phyloP scores from a whole-genome alignment of 1,139 yeast genomes.

The Meyerozyma elateridarum region DNA sequence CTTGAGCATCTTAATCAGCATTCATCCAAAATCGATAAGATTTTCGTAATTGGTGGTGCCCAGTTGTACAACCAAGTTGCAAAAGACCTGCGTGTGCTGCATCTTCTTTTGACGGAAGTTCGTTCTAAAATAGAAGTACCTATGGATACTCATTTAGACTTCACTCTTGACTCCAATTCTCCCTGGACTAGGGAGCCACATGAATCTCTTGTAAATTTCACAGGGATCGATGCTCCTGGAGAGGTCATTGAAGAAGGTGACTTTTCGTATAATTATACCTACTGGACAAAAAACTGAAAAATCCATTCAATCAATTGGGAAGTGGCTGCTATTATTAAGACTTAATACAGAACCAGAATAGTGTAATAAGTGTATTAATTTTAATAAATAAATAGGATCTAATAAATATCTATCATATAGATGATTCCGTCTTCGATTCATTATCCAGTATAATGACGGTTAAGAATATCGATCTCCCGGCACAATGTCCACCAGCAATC shows the following conservation, averaged over 20 bases:
- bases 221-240: conserved; percentile 36
- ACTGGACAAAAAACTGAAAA: conserved; percentile 45
- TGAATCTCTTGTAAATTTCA: conserved; percentile 34
- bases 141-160: conserved; percentile 62
- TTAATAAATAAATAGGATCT: neutral
- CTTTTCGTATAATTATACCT: conserved; percentile 43
- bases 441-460: conserved; percentile 25
- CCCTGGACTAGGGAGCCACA: conserved; percentile 34
- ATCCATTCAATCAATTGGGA: no score
- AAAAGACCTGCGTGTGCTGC: conserved; percentile 40
- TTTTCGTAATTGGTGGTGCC: conserved; percentile 91
- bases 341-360: neutral
- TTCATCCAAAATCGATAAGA: conserved; percentile 38
- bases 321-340: no score
- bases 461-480: conserved; percentile 30
- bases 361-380: neutral
- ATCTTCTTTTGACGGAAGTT: conserved; percentile 74
- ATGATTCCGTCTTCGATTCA: no score
- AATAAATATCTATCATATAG: no score
- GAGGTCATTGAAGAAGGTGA: conserved; percentile 44
- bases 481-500: conserved; percentile 34
- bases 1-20: conserved; percentile 20
- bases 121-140: conserved; percentile 33
- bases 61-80: conserved; percentile 67
- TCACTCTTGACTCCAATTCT: conserved; percentile 23